Evolutionary conservation across 2,329 filamentous ascomycete species (phyloP), one percentile per base, ranked within the genome.

Genomic region (Penicillium sp.): DNA sequence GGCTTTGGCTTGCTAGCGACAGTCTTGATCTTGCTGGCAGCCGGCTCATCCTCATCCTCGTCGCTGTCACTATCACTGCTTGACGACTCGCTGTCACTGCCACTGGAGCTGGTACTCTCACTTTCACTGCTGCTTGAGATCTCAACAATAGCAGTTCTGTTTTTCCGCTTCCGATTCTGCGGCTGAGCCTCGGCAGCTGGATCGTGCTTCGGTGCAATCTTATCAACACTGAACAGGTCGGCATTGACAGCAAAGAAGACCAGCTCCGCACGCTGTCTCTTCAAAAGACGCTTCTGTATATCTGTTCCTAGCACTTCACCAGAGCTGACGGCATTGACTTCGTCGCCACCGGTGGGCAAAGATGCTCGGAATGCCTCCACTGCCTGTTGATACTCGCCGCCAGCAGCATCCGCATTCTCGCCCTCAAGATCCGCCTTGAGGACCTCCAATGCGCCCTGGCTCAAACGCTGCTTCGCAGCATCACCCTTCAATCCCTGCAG

Each of bases 401-500:
- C 49, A 15, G 43, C 28, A 21, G 37, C 40, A 13, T 58, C 49
- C 15, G 43, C 28, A 8, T 48, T 49, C 10, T 51, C 43, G 2
- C 46, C 48, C 3, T 47, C 50, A 20, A 76, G 51, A 43, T 68
- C 63, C 16, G 41, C 48, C 37, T 63, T 60, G 36, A 81, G 74
- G 34, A 83, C 67, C 36, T 81, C 76, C 43, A 79, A 71, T 16
- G 87, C 87, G 39, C 78, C 73, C 54, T 87, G 76, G 26, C 75
- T 74, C 47, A 95, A 68, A 39, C 87, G 58, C 27, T 58, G 75
- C 40, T 81, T 78, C 39, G 87, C 80, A 4, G 82, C 82, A 46
- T 78, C 79, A 25, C 89, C 86, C 69, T 90, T 83, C 40, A 96
- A 69, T 35, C 88, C 87, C 42, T 78, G 73, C 50, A 96, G 79